Evolutionary conservation across 2,329 filamentous ascomycete species (phyloP).

Genomic region (Chaetomium strumarium): DNA sequence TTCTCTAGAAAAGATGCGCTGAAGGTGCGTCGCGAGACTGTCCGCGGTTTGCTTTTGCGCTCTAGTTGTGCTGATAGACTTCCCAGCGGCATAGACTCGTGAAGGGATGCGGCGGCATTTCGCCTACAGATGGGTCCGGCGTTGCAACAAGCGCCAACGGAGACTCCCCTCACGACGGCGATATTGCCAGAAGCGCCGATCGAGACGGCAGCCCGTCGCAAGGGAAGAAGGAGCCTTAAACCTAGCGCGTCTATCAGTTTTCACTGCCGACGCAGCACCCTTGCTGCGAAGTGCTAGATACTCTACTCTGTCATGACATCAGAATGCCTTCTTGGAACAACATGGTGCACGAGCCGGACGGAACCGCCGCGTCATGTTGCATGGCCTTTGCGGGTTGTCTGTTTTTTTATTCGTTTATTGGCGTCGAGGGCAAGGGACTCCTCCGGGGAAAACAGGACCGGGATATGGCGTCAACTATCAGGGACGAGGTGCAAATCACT

Average conservation of each 20-base stretch:
- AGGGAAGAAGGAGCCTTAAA: constrained; percentile 15
- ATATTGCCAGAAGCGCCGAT: constrained; percentile 8
- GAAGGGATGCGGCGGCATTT: constrained; percentile 53
- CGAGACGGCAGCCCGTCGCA: constrained; percentile 16
- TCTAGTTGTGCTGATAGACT: constrained; percentile 2
- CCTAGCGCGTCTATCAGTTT: background rate
- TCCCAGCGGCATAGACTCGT: constrained; percentile 55
- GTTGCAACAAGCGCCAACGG: constrained; percentile 8
- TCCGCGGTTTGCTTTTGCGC: background rate
- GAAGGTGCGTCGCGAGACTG: constrained; percentile 52
- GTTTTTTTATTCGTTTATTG: background rate
- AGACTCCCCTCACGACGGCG: constrained; percentile 8
- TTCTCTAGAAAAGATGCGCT: constrained; percentile 95
- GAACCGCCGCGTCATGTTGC: too few relatives aligned
- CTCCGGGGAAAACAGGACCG: background rate
- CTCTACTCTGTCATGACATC: too few relatives aligned
- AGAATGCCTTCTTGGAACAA: too few relatives aligned
- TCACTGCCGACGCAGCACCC: background rate
- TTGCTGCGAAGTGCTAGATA: too few relatives aligned
- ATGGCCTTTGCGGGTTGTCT: too few relatives aligned
- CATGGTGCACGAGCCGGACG: too few relatives aligned
- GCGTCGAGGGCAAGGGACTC: background rate
- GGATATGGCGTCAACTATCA: background rate
- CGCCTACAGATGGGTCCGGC: constrained; percentile 20
- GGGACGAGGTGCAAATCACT: background rate